Base-by-base conservation (phyloP, 2,329 filamentous ascomycete species). In the Simplicillium aogashimaense region DNA sequence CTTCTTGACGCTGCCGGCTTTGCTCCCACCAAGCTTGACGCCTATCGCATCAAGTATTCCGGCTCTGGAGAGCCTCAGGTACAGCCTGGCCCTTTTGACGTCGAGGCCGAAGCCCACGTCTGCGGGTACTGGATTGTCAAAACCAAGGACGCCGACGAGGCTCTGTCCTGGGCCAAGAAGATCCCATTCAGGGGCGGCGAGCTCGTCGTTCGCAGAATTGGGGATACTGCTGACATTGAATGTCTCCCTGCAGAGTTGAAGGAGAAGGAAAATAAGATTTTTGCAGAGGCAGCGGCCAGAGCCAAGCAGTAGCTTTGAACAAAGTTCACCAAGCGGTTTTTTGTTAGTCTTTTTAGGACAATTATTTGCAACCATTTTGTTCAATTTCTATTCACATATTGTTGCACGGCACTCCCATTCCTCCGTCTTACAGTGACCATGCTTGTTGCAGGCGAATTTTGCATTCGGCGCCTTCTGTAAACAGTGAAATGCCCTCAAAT, bases 51-150 rank as follows among this genome's bases (percentile, higher is more conserved):
- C 36, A 47, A 41, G 3, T 60, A 55, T 39, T 47, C 47, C 9
- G 36, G 42, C 9, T 43, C 40, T 2, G 43, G 42, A 7, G 44
- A 47, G 2, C 36, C 51, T 3, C 41, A 49, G 29, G 49, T 52
- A 3, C 46, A 41, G n/a, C 46, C 48, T 13, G 55, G 56, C 2
- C 57, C 57, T 1, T 59, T 59, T 37, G 49, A 55, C 17, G 41
- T 56, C 14, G 40, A 46, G 16, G 40, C 41, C n/a, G 49, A 54
- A 39, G 36, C 38, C 2, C 48, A 56, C 14, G 46, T 58, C 3
- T 55, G 50, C 11, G 56, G 55, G 1, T 58, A 48, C 51, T 60
- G 56, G 57, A 48, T 60, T 15, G 39, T 60, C 9, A 49, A 53
- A 43, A 49, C 49, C 1, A 49, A 49, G 37, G 46, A 53, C 14